Evolutionary conservation across 257 asterid species (phyloP), one percentile per base, ranked within the genome.

Genomic region (Gynochthodes officinalis): DNA sequence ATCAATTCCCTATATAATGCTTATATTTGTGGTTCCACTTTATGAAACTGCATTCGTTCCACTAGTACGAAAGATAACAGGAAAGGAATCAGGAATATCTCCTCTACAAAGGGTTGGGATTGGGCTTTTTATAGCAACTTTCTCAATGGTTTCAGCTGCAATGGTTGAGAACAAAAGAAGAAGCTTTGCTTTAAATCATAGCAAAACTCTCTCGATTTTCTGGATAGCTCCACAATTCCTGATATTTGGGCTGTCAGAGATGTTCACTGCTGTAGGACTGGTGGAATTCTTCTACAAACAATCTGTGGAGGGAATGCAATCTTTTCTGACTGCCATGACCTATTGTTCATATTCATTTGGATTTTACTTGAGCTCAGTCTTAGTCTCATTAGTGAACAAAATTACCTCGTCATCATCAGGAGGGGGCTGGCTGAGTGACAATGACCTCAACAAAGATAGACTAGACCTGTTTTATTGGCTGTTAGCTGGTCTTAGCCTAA

Each of bases 181-280:
- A 57, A 53, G 73, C 64, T 16, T 76, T 5, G 78, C 82, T 18
- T 5, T 73, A 25, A 33, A 65, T 40, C 14, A 11, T 9, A 66
- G 43, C 10, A 19, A 43, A 21, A 65, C 70, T 7, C 74, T 90
- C 7, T 88, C 95, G 12, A 88, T 90, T 2, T 80, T 88, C 71
- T 90, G 96, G 95, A 86, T 90, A 64, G 90, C 92, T 18, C 96
- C 96, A 0, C 96, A 90, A 78, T 90, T 85, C 61, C 78, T 90
- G 21, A 82, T 90, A 4, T 90, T 86, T 28, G 96, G 96, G 2
- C 52, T 90, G 2, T 90, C 95, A 0, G 95, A 88, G 74, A 88
- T 90, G 94, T 88, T 88, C 79, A 90, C 96, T 0, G 94, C 92
- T 0, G 96, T 90, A 57, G 96, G 96, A 16, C 76, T 90, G 2